A percentile compares a stretch with the other conserved stretches of the same genome.
These are phyloP conservation scores for Phytopythium oedochilum DNA, from an alignment of 352 stramenopile genomes.

Conservation along the genomic window DNA sequence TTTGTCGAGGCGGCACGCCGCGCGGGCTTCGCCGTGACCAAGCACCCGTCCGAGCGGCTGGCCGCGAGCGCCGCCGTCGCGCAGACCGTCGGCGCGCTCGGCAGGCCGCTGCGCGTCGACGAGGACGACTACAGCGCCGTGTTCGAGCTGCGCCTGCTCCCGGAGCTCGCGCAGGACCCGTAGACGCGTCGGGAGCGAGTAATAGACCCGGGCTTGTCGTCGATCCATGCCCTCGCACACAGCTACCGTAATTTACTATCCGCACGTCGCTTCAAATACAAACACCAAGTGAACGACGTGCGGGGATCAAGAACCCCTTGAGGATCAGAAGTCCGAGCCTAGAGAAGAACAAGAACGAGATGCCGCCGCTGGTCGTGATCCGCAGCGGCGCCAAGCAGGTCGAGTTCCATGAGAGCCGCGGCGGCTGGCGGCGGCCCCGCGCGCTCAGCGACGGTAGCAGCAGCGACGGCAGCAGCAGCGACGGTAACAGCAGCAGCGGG, in stretches of 20 bases:
- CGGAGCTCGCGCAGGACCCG: background rate
- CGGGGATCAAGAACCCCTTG: background rate
- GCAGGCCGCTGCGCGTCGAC: slow-evolving; percentile 31
- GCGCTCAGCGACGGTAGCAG: slow-evolving; percentile 7
- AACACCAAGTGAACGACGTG: background rate
- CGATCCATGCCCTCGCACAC: no score
- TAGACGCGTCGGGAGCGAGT: background rate
- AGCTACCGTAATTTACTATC: no score
- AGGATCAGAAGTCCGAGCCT: background rate
- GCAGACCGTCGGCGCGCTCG: slow-evolving; percentile 35
- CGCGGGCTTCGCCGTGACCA: slow-evolving; percentile 30
- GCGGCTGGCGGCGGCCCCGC: slow-evolving; percentile 26
- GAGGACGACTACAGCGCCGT: slow-evolving; percentile 51
- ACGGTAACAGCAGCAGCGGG: slow-evolving; percentile 13
- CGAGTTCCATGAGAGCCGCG: slow-evolving; percentile 58
- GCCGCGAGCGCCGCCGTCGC: slow-evolving; percentile 18
- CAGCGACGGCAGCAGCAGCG: slow-evolving; percentile 11
- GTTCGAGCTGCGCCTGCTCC: slow-evolving; percentile 30
- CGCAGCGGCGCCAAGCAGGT: slow-evolving; percentile 54
- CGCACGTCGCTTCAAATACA: background rate
- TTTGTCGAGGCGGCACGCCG: slow-evolving; percentile 33
- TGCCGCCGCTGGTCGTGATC: slow-evolving; percentile 74
- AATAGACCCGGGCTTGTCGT: background rate
- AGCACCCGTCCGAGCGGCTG: slow-evolving; percentile 33
- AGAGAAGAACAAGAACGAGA: slow-evolving; percentile 10